phyloP scores from a whole-genome alignment of 2,329 filamentous ascomycete species.

The Epichloe uncinata region DNA sequence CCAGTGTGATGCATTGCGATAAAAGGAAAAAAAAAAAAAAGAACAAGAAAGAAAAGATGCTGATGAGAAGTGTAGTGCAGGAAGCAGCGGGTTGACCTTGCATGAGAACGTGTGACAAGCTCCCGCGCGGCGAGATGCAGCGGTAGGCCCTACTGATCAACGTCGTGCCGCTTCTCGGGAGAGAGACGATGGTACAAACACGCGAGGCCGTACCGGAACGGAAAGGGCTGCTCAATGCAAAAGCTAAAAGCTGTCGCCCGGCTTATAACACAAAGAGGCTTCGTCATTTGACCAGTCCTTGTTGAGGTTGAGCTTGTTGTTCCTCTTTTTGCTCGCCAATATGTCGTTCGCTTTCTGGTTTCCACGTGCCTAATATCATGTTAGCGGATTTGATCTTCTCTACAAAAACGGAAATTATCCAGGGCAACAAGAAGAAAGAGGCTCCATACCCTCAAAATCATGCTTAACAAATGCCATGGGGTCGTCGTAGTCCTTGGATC shows the following conservation, averaged over 20 bases:
- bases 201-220: too few relatives aligned
- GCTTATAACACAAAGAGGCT: background rate
- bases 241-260: background rate
- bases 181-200: too few relatives aligned
- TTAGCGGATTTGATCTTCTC: constrained; percentile 5
- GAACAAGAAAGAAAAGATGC: background rate
- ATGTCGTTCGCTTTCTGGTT: constrained; percentile 57
- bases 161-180: too few relatives aligned
- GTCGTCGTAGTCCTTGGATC: constrained; percentile 73
- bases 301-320: background rate
- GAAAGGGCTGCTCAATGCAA: background rate
- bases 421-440: background rate
- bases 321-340: constrained; percentile 38
- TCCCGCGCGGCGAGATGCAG: background rate
- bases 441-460: constrained; percentile 70
- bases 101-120: background rate
- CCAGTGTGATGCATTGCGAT: background rate
- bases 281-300: background rate
- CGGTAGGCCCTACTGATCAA: too few relatives aligned
- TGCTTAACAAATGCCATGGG: constrained; percentile 97
- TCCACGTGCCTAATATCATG: constrained; percentile 51
- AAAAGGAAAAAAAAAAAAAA: too few relatives aligned
- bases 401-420: constrained; percentile 3
- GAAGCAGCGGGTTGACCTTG: background rate
- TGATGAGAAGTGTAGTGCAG: background rate